Evolutionary conservation across 1,284 basidiomycete species (phyloP).

Genomic region (Ustanciosporium gigantosporum): DNA sequence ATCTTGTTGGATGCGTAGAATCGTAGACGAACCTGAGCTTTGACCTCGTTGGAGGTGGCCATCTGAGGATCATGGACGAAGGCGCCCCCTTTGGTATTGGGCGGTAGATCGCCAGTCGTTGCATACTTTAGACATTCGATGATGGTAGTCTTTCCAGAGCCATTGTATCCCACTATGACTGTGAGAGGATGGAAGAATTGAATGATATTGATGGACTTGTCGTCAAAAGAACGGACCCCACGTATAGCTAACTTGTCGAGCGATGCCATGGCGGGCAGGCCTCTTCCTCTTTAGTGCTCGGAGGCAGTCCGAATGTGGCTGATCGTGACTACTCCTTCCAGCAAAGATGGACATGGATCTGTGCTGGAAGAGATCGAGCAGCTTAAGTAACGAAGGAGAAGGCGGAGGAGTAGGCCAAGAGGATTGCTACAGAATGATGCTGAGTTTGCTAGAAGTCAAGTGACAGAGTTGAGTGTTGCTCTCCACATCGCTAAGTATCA

Average conservation of each 20-base stretch:
- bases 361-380: no score
- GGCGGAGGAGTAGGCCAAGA: no score
- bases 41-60: constrained; percentile 97
- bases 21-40: constrained; percentile 93
- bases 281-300: no score
- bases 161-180: constrained; percentile 98
- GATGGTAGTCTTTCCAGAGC: constrained; percentile 97
- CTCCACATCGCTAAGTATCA: neutral
- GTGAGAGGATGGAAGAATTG: constrained; percentile 98
- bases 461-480: constrained; percentile 1
- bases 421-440: no score
- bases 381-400: no score
- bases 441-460: no score
- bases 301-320: no score
- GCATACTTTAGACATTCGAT: constrained; percentile 99
- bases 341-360: no score
- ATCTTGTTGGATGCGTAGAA: constrained; percentile 80
- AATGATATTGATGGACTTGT: constrained; percentile 90
- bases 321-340: no score
- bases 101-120: constrained; percentile 95
- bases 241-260: constrained; percentile 61
- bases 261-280: constrained; percentile 43
- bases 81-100: constrained; percentile 95
- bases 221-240: constrained; percentile 65
- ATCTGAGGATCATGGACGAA: constrained; percentile 96